Evolutionary conservation across 179 eudicot species (phyloP), one percentile per base, ranked within the genome.

Genomic region (Actinidia chinensis): DNA sequence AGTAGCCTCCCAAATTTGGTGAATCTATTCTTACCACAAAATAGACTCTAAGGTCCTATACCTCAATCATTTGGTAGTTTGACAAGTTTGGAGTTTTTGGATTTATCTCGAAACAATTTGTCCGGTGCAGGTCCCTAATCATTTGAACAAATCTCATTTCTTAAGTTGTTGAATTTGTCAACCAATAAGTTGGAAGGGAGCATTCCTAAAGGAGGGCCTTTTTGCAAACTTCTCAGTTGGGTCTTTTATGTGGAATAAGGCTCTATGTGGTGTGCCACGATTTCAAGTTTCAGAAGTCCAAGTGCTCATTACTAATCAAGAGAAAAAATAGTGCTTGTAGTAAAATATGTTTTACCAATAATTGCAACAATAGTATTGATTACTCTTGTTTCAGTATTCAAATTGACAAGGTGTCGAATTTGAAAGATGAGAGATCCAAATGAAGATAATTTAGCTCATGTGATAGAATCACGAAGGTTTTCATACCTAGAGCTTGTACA

Each of bases 41-140:
- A 79, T 68, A 42, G 47, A 58, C 43, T 79, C 12, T 51, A 46
- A 44, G 82, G 79, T 51, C 46, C 74, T 5, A 79, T 79, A 42
- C 78, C 82, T 11, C 23, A 59, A 20, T 74, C 78, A 25, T 17
- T 79, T 74, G 82, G 82, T 18, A 47, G 52, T 20, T 54, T 80
- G 60, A 43, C 5, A 20, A 75, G 79, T 18, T 66, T 80, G 69
- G 59, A 67, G 42, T 15, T 36, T 48, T 44, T 74, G 47, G 79
- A 80, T 68, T 33, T 80, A 43, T 74, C 82, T 9, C 0, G n/a
- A 48, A 80, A 75, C 43, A 56, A 68, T 22, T 42, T 79, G 14
- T 40, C 73, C 1, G 73, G 78, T 54, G 47, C 60, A 8, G 74
- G 73, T 44, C 82, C 82, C 0, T 25, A 25, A 42, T 73, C 78